Evolutionary conservation across 306 rosid species (phyloP).

Genomic region (Gleditsia sinensis): DNA sequence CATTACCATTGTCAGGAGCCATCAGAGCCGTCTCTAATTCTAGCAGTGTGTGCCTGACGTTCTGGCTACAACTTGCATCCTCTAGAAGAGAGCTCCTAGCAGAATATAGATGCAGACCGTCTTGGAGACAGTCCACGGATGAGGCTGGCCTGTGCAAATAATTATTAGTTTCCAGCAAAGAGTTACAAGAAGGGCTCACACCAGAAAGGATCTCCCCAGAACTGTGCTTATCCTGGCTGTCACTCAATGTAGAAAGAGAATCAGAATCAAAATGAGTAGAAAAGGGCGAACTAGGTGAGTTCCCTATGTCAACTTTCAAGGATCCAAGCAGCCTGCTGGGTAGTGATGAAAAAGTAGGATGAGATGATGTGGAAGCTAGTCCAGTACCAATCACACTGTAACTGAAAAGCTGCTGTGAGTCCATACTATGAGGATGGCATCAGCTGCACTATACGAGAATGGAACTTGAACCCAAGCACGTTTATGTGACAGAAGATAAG

Average conservation of each 20-base stretch:
- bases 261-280: slow-evolving; percentile 58
- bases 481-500: too few species aligned
- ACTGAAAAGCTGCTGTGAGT: slow-evolving; percentile 54
- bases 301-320: slow-evolving; percentile 53
- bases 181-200: slow-evolving; percentile 53
- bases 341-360: slow-evolving; percentile 45
- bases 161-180: slow-evolving; percentile 51
- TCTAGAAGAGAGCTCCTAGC: slow-evolving; percentile 32
- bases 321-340: slow-evolving; percentile 57
- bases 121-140: slow-evolving; percentile 37
- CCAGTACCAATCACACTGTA: slow-evolving; percentile 49
- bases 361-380: slow-evolving; percentile 48
- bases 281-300: slow-evolving; percentile 61
- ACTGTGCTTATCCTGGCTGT: slow-evolving; percentile 58
- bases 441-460: slow-evolving; percentile 24
- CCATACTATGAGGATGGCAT: slow-evolving; percentile 65
- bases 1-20: slow-evolving; percentile 63
- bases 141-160: slow-evolving; percentile 33
- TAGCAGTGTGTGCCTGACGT: slow-evolving; percentile 46
- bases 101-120: slow-evolving; percentile 38
- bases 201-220: slow-evolving; percentile 58
- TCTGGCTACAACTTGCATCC: slow-evolving; percentile 40
- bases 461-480: too few species aligned
- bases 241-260: slow-evolving; percentile 49
- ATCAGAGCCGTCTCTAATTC: slow-evolving; percentile 70